Base-by-base conservation (phyloP, 805 yeast species). In the Alloascoidea hylecoeti region DNA sequence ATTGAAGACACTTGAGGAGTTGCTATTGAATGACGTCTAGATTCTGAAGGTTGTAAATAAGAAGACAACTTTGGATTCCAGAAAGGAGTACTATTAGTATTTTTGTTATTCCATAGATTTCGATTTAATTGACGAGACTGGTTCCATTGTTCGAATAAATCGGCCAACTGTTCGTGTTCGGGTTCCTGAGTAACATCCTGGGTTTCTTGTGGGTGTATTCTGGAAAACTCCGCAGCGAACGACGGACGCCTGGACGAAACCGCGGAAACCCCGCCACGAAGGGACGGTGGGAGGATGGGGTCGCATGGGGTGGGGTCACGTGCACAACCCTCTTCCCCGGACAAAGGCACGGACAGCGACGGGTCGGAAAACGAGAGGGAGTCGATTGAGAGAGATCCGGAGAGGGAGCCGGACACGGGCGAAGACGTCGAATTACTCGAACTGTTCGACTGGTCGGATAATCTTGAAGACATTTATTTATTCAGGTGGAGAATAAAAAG, bases 211-310 rank as follows among this genome's bases (percentile, higher is more conserved):
- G 17, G 39, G 42, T 42, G 39, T 49, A 53, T 36, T 50, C 53
- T 55, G 2, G 58, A 66, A 45, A 72, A 66, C 52, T 76, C 83
- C 3, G 82, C 81, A 12, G 81, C 76, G 49, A 70, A 76, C 42
- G 76, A 68, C 14, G 83, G 83, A 46, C 83, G 59, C 49, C 83
- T 61, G 3, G 78, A 68, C 6, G 72, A 67, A 28, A 75, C 67
- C 37, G 60, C 70, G 34, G 70, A 68, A 12, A 74, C 59, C 3
- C 79, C 78, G 17, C 78, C 78, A 15, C 42, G 5, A 5, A 41
- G 38, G 33, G 43, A 36, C 35, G 40, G 44, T 9, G 44, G 44
- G 30, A 41, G 44, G 18, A 12, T 9, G 15, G 30, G 30, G 9
- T 23, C n/a, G 30, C 13, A 23, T 23, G 30, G 30, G 30, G 30